Percentiles rank a stretch among this genome's conserved stretches.
phyloP scores from a whole-genome alignment of 257 asterid species.

The Solanum pinnatisectum region DNA sequence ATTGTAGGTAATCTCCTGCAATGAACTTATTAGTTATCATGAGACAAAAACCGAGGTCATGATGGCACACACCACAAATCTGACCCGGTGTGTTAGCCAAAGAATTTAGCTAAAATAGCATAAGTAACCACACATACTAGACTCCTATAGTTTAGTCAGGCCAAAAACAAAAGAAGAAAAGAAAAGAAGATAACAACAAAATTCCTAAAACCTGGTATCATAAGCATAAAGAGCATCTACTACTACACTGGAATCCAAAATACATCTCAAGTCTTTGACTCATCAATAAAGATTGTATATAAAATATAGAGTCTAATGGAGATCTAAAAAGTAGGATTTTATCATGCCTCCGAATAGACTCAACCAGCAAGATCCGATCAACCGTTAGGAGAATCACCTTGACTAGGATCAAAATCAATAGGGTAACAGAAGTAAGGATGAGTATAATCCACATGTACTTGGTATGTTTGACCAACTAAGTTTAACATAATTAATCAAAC shows the following conservation, averaged over 20 bases:
- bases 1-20: not conserved
- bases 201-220: not conserved
- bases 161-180: not conserved
- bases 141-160: not conserved
- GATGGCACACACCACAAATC: not conserved
- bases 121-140: not conserved
- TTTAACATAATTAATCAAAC: no score
- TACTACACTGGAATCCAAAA: not conserved
- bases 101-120: not conserved
- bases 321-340: no score
- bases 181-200: not conserved
- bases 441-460: no score
- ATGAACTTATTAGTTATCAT: no score
- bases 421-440: no score
- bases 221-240: not conserved
- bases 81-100: not conserved
- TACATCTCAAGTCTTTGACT: not conserved
- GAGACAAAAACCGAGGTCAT: not conserved
- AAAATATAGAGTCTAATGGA: no score
- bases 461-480: no score
- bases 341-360: no score
- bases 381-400: no score
- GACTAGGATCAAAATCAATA: no score
- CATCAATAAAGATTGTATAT: no score
- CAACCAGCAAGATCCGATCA: no score